Percentiles rank a stretch among this genome's conserved stretches.
phyloP scores from a whole-genome alignment of 768 basidiomycete species.

The Russula vinacea region DNA sequence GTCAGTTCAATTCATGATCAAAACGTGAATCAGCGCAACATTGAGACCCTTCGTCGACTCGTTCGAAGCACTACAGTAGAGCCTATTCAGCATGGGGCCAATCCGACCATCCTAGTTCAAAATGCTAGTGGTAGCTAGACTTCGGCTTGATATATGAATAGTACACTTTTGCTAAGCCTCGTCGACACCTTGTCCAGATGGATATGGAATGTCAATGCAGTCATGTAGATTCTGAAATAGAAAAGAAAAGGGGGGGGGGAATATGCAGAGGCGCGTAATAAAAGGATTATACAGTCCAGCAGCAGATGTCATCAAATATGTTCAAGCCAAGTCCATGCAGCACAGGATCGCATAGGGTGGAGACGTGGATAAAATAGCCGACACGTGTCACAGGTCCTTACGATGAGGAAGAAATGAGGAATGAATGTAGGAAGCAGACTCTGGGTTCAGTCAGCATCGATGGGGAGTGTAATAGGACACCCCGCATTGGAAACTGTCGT shows the following conservation, averaged over 20 bases:
- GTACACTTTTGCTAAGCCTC: not conserved
- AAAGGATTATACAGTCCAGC: conserved; percentile 18
- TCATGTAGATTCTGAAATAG: not conserved
- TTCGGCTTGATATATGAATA: no score
- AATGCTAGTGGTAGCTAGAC: not conserved
- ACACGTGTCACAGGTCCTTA: conserved; percentile 6
- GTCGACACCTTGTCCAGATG: not conserved
- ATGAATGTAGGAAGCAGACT: not conserved
- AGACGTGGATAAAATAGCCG: conserved; percentile 4
- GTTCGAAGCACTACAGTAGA: not conserved
- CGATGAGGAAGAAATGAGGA: not conserved
- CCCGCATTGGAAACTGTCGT: conserved; percentile 37
- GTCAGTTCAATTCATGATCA: not conserved
- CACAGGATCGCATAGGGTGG: conserved; percentile 1
- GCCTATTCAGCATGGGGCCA: not conserved
- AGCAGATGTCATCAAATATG: conserved; percentile 16
- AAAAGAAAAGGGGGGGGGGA: not conserved
- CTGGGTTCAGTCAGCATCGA: conserved; percentile 28
- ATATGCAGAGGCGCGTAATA: conserved; percentile 8
- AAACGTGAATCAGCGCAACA: not conserved
- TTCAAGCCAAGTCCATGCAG: conserved; percentile 13
- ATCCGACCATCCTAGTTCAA: not conserved
- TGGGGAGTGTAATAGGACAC: conserved; percentile 37
- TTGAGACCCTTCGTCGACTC: not conserved
- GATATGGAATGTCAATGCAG: not conserved